Base-by-base conservation (phyloP, 2,329 filamentous ascomycete species). In the Fusarium nanum region DNA sequence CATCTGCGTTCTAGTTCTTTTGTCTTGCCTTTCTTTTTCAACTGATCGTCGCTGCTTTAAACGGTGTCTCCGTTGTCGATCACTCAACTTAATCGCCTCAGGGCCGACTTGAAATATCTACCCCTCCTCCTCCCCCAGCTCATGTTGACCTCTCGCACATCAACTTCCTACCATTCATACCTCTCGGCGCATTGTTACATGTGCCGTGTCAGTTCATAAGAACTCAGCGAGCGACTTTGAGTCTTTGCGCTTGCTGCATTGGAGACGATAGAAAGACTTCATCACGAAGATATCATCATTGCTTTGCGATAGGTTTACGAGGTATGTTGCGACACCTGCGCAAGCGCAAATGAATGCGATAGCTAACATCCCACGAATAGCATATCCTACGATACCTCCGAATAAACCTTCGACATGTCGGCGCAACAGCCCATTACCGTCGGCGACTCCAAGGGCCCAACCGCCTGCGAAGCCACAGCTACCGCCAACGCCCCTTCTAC, bases 241-340 rank as follows among this genome's bases (percentile, higher is more conserved):
- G 87, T 89, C 87, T 89, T 89, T 89, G 87, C 87, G 87, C 86
- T 88, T 88, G 87, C 85, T 87, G 74, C 73, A 76, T 50, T 48
- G 81, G 83, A 78, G 82, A 83, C 79, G 81, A 65, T 55, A 86
- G 84, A 88, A 88, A 89, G 86, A 88, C 86, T 86, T 75, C 55
- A 70, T 30, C 27, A 53, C 41, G 25, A 45, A 58, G 40, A 41
- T 22, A 46, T 1, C 44, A 37, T 27, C 23, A 66, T 41, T 49
- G 6, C 4, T 59, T 49, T 56, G 44, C 52, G 34, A 70, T 42
- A 70, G 48, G 42, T 50, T 45, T 64, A 64, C 54, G 55, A 72
- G 59, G 71, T 72, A 60, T 41, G 71, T 34, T 52, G 27, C 46
- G 47, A 52, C 30, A 41, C 18, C 34, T 5, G 14, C 7, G 13